Conservation (phyloP, 75 land plant species). For the Isoetes taiwanensis region DNA sequence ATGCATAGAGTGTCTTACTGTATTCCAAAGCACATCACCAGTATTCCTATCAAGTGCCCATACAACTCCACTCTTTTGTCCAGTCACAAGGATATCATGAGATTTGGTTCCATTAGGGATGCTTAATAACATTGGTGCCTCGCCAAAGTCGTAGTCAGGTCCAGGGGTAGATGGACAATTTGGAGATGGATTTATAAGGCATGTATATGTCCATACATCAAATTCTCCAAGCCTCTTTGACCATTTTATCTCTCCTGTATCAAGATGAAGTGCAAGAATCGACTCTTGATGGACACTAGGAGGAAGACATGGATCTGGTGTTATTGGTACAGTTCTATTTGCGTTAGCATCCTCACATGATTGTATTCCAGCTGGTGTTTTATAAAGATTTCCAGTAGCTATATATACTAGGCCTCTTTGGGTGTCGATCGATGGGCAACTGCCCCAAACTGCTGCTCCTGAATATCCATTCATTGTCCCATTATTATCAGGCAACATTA, state of each 20-base stretch:
- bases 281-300: slow-evolving; percentile 22
- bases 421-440: slow-evolving; percentile 39
- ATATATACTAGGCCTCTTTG: slow-evolving; percentile 24
- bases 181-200: slow-evolving; percentile 1
- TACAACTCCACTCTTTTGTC: slow-evolving; percentile 34
- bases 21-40: slow-evolving; percentile 33
- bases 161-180: slow-evolving; percentile 30
- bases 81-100: slow-evolving; percentile 21
- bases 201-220: slow-evolving; percentile 17
- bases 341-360: slow-evolving; percentile 19
- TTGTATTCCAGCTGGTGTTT: slow-evolving; percentile 18
- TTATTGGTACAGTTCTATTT: slow-evolving; percentile 13
- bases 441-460: slow-evolving; percentile 44
- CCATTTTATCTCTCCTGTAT: slow-evolving; percentile 33
- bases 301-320: slow-evolving; percentile 24
- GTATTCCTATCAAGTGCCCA: slow-evolving; percentile 34
- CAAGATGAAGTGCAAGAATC: slow-evolving; percentile 27
- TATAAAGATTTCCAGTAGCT: slow-evolving; percentile 34
- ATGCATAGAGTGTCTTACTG: slow-evolving; percentile 13
- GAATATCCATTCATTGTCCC: slow-evolving; percentile 16
- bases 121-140: slow-evolving; percentile 39
- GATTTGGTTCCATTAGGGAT: background rate
- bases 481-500: slow-evolving; percentile 25
- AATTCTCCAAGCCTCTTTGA: slow-evolving; percentile 25
- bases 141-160: slow-evolving; percentile 41